These are phyloP conservation scores for Achlya hypogyna DNA, from an alignment of 352 stramenopile species.

Conservation along the genomic window DNA sequence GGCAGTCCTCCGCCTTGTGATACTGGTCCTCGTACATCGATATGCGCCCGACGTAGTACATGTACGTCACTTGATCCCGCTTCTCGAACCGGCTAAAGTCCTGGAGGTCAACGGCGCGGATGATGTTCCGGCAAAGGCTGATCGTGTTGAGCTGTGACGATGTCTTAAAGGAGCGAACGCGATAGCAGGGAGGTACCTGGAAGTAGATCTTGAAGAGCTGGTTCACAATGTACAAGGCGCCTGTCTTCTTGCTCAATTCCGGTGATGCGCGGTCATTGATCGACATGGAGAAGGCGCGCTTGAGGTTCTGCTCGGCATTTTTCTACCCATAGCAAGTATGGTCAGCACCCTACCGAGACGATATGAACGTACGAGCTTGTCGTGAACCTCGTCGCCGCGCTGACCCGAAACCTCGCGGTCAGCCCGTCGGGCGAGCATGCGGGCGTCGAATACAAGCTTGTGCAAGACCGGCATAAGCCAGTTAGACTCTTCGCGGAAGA, in stretches of 20 bases:
- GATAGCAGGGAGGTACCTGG: constrained; percentile 39
- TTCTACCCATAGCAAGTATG: constrained; percentile 22
- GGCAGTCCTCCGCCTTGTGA: constrained; percentile 87
- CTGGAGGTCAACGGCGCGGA: constrained; percentile 75
- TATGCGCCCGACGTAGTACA: constrained; percentile 93
- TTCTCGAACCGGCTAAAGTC: constrained; percentile 76
- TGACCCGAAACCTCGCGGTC: constrained; percentile 53
- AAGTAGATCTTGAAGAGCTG: constrained; percentile 98
- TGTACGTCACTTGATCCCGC: constrained; percentile 90
- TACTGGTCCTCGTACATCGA: constrained; percentile 97
- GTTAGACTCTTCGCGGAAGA: constrained; percentile 76
- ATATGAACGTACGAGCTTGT: constrained; percentile 38
- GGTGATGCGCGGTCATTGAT: constrained; percentile 68
- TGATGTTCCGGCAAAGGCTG: constrained; percentile 92
- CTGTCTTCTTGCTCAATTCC: constrained; percentile 80
- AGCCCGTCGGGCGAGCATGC: constrained; percentile 55
- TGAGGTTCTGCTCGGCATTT: constrained; percentile 77
- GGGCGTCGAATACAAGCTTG: constrained; percentile 68
- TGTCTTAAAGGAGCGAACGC: not conserved
- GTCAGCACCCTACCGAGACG: not conserved
- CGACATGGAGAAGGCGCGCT: constrained; percentile 79
- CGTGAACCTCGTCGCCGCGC: constrained; percentile 61
- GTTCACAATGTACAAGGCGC: constrained; percentile 89
- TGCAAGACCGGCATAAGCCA: constrained; percentile 81
- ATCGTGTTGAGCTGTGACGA: constrained; percentile 74